phyloP scores from a whole-genome alignment of 192 early-diverging fungal species.

The Gonapodya sp. region DNA sequence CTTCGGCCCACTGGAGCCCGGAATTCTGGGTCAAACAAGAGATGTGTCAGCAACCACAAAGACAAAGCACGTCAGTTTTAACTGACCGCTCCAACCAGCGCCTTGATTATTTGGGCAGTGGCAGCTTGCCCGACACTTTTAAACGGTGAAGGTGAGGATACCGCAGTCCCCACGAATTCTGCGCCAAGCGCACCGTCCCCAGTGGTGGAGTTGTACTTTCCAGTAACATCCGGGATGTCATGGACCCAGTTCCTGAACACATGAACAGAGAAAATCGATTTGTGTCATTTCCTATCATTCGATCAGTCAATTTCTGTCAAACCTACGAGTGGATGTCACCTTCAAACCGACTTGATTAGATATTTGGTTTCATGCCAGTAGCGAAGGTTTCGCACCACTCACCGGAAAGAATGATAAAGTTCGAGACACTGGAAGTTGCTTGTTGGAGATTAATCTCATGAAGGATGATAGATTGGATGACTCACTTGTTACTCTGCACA shows the following conservation, averaged over 20 bases:
- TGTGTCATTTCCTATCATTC: too few species aligned
- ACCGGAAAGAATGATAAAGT: neutral
- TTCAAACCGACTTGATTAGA: neutral
- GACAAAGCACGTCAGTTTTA: too few species aligned
- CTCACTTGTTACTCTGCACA: neutral
- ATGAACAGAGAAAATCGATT: too few species aligned
- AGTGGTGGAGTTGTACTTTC: neutral
- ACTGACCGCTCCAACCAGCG: too few species aligned
- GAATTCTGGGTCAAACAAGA: too few species aligned
- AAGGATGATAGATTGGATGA: neutral
- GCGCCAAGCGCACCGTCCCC: neutral
- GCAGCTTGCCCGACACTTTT: neutral
- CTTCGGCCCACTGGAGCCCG: neutral
- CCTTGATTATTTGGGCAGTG: neutral
- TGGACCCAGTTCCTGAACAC: neutral
- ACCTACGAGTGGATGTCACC: neutral
- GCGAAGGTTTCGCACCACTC: neutral
- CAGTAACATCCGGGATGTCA: neutral
- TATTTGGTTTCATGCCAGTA: neutral
- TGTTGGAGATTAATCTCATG: neutral
- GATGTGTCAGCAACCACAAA: too few species aligned
- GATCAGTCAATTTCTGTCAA: too few species aligned
- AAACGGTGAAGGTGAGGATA: neutral
- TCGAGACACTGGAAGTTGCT: neutral
- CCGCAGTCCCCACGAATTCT: neutral